Evolutionary conservation across 148 eudicot species (phyloP).

Genomic region (Rhododendron vialii): DNA sequence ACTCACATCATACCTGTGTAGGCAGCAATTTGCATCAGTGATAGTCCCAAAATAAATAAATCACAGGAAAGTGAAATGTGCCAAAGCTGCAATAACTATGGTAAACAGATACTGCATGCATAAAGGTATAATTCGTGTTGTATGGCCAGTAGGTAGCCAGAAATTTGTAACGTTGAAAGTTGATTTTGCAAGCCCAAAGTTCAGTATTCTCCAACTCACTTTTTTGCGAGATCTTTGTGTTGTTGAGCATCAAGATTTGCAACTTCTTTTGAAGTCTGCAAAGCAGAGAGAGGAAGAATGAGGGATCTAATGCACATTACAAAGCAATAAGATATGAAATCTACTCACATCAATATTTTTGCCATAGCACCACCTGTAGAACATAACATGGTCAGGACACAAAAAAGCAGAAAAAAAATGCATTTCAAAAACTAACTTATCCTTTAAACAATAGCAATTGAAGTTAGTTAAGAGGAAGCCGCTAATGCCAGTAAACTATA

Average conservation of each 20-base stretch:
- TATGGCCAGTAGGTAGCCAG: background rate
- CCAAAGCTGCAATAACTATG: background rate
- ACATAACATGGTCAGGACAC: background rate
- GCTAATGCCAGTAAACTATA: background rate
- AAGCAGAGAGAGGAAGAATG: constrained; percentile 9
- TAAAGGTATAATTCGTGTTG: background rate
- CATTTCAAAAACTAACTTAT: background rate
- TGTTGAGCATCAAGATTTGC: constrained; percentile 70
- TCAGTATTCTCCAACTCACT: constrained; percentile 38
- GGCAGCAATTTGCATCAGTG: constrained; percentile 11
- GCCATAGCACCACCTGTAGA: constrained; percentile 95
- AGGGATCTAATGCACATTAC: background rate
- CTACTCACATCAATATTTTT: constrained; percentile 86
- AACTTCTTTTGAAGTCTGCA: constrained; percentile 81
- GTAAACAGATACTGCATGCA: constrained; percentile 18
- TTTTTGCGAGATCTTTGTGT: constrained; percentile 73
- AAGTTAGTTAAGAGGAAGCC: background rate
- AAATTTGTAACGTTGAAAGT: background rate
- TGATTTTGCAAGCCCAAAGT: background rate
- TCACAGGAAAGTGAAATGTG: background rate
- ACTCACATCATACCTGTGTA: constrained; percentile 76
- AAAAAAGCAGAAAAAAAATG: background rate
- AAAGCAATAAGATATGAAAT: background rate
- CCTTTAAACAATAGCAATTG: background rate
- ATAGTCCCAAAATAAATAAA: background rate